These are phyloP conservation scores for Tolypocladium paradoxum DNA, from an alignment of 2,329 filamentous ascomycete genomes.

Conservation along the genomic window DNA sequence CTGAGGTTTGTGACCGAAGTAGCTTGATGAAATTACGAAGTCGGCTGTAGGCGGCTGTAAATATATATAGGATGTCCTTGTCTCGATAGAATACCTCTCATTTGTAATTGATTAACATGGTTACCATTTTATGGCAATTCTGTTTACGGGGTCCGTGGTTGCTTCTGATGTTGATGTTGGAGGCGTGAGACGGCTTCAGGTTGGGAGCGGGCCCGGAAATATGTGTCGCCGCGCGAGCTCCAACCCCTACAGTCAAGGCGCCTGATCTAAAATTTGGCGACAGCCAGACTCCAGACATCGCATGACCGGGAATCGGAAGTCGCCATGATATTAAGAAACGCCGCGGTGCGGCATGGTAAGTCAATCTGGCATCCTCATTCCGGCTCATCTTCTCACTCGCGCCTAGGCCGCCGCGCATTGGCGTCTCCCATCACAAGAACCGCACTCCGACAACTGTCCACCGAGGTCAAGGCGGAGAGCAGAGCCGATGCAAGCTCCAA, in stretches of 20 bases:
- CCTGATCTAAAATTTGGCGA: conserved; percentile 10
- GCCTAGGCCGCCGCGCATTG: conserved; percentile 42
- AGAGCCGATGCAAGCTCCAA: background rate
- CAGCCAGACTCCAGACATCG: background rate
- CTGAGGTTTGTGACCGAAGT: conserved; percentile 6
- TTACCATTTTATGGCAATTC: background rate
- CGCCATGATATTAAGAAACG: conserved; percentile 47
- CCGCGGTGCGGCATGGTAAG: conserved; percentile 43
- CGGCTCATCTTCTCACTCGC: background rate
- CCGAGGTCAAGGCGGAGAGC: conserved; percentile 11
- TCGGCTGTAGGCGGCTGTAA: conserved; percentile 16
- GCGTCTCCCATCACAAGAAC: conserved; percentile 29
- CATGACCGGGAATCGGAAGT: conserved; percentile 6
- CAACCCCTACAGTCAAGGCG: background rate
- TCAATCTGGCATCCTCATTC: conserved; percentile 9
- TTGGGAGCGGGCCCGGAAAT: conserved; percentile 11
- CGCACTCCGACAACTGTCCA: conserved; percentile 22
- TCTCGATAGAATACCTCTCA: conserved; percentile 10
- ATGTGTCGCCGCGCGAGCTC: conserved; percentile 3
- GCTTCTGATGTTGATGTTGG: background rate
- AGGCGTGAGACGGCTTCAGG: background rate
- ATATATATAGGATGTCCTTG: conserved; percentile 17
- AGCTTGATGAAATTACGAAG: conserved; percentile 26
- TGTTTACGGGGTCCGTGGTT: background rate
- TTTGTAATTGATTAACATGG: conserved; percentile 5